Percentiles rank a stretch among this genome's conserved stretches.
Conservation (phyloP, 1,284 basidiomycete genomes). For the Cerioporus squamosus region DNA sequence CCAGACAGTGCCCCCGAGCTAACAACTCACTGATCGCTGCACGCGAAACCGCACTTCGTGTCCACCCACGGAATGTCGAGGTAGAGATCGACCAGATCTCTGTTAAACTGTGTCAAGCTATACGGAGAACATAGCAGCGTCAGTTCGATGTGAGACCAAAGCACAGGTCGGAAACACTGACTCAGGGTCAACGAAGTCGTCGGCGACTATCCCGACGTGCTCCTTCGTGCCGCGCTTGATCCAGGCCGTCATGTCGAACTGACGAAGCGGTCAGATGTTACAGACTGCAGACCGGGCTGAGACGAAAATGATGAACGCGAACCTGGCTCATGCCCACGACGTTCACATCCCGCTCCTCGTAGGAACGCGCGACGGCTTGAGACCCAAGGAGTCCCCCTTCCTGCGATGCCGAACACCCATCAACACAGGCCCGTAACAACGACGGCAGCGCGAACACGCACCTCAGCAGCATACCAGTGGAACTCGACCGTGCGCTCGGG, state of each 20-base stretch:
- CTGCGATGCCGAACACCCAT: constrained; percentile 40
- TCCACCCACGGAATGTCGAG: constrained; percentile 78
- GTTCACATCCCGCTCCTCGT: constrained; percentile 64
- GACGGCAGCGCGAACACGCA: constrained; percentile 27
- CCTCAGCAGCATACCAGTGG: constrained; percentile 96
- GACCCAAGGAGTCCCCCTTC: constrained; percentile 96
- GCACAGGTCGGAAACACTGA: constrained; percentile 37
- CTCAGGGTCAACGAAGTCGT: constrained; percentile 74
- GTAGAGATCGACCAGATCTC: constrained; percentile 77
- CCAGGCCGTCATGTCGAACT: constrained; percentile 98
- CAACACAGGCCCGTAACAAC: constrained; percentile 2
- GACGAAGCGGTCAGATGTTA: constrained; percentile 1
- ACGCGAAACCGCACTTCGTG: constrained; percentile 93
- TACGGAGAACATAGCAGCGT: constrained; percentile 19
- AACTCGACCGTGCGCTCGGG: constrained; percentile 88
- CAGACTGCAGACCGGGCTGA: constrained; percentile 18
- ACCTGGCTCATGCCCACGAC: constrained; percentile 92
- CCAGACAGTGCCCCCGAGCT: too few species aligned
- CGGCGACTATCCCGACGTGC: constrained; percentile 89
- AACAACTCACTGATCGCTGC: constrained; percentile 86
- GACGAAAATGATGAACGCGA: constrained; percentile 27
- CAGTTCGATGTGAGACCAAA: neutral
- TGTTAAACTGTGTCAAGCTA: constrained; percentile 83
- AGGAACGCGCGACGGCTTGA: constrained; percentile 86
- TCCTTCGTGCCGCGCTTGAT: constrained; percentile 89